Conservation (phyloP, 139 green algal genomes). For the Chlorella sp. region DNA sequence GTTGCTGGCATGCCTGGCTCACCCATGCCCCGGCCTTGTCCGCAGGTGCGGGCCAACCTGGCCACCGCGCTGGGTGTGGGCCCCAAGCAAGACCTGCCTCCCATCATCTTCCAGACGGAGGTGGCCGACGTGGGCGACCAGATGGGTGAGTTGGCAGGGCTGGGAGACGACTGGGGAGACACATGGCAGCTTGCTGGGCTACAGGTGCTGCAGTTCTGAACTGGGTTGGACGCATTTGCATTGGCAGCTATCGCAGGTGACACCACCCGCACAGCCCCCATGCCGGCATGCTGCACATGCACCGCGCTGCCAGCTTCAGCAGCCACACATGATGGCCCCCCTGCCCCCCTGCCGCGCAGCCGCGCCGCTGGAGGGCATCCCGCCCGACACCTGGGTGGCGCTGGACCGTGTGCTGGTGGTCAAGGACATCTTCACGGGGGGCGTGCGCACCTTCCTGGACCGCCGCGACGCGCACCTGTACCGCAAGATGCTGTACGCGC, state of each 20-base stretch:
- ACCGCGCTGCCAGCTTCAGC: neutral
- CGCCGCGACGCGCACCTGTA: constrained; percentile 68
- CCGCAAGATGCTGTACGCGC: constrained; percentile 70
- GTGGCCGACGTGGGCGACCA: constrained; percentile 63
- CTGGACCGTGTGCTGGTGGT: constrained; percentile 85
- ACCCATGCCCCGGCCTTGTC: too few species aligned
- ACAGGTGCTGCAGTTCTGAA: neutral
- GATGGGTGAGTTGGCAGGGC: constrained; percentile 57
- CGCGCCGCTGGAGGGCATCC: constrained; percentile 67
- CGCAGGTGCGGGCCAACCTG: constrained; percentile 35
- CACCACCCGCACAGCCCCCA: too few species aligned
- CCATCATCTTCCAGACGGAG: constrained; percentile 78
- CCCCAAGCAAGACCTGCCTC: constrained; percentile 64
- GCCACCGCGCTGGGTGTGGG: constrained; percentile 54
- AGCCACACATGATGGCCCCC: neutral
- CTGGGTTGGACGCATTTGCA: too few species aligned
- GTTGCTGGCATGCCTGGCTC: too few species aligned
- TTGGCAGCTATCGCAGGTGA: too few species aligned
- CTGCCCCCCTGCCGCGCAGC: constrained; percentile 42
- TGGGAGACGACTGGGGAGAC: neutral
- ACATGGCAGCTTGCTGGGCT: neutral
- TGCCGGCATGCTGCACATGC: neutral
- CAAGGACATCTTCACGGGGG: constrained; percentile 78
- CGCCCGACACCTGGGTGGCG: constrained; percentile 60
- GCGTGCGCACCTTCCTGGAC: constrained; percentile 69